Conservation (phyloP, 1,139 yeast genomes). For the Candida mesenterica region DNA sequence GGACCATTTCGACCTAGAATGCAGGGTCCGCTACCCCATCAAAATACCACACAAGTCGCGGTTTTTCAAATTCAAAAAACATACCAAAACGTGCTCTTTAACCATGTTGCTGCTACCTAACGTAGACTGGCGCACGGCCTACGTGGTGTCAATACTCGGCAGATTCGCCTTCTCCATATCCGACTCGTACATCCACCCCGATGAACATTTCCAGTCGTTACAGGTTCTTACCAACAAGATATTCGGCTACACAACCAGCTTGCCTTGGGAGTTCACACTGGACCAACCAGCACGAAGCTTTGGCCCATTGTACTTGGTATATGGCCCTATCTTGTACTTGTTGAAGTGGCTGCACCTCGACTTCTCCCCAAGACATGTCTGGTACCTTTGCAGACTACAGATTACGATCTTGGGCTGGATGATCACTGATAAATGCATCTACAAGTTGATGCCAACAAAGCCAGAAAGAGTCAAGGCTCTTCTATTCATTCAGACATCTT, state of each 20-base stretch:
- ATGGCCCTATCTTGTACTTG: slow-evolving; percentile 61
- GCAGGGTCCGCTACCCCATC: too few relatives aligned
- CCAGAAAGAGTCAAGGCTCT: slow-evolving; percentile 64
- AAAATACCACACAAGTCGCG: too few relatives aligned
- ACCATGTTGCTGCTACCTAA: background rate
- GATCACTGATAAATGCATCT: slow-evolving; percentile 51
- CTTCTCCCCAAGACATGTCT: slow-evolving; percentile 45
- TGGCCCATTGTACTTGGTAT: slow-evolving; percentile 63
- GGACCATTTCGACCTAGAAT: too few relatives aligned
- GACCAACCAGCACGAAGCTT: slow-evolving; percentile 68
- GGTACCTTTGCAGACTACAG: slow-evolving; percentile 59
- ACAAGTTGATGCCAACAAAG: slow-evolving; percentile 52
- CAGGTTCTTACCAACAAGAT: slow-evolving; percentile 61
- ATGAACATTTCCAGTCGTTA: slow-evolving; percentile 90
- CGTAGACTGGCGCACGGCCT: slow-evolving; percentile 43
- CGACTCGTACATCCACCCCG: slow-evolving; percentile 92
- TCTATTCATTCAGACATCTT: slow-evolving; percentile 72
- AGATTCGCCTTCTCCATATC: slow-evolving; percentile 62
- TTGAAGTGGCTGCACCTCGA: slow-evolving; percentile 22
- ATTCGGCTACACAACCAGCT: slow-evolving; percentile 49
- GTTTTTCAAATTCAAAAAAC: too few relatives aligned
- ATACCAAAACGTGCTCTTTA: too few relatives aligned
- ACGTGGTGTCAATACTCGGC: slow-evolving; percentile 42
- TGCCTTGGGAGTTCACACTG: slow-evolving; percentile 83
- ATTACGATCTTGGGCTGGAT: slow-evolving; percentile 60